Evolutionary conservation across 805 yeast genomes (phyloP).

Genomic region (Wickerhamia fluorescens): DNA sequence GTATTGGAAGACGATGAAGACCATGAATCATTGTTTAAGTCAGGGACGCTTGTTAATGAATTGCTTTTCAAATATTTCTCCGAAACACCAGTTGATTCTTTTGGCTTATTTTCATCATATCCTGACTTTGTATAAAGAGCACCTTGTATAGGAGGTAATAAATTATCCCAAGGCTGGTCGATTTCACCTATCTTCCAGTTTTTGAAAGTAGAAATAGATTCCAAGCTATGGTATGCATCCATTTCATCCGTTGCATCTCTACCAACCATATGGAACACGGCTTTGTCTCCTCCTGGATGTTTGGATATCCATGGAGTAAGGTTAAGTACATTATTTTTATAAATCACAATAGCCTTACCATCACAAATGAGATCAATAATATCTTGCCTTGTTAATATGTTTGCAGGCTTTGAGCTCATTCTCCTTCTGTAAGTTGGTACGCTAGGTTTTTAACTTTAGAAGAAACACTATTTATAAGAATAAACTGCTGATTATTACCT

Average conservation of each 20-base stretch:
- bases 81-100: constrained; percentile 9
- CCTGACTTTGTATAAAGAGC: constrained; percentile 32
- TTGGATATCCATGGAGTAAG: constrained; percentile 61
- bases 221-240: constrained; percentile 70
- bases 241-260: constrained; percentile 89
- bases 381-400: constrained; percentile 20
- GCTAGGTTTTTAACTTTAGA: too few relatives aligned
- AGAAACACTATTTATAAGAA: too few relatives aligned
- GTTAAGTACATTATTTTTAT: constrained; percentile 51
- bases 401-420: background rate
- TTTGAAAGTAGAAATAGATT: constrained; percentile 44
- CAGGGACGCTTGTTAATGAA: background rate
- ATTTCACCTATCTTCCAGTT: constrained; percentile 61
- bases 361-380: constrained; percentile 53
- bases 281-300: constrained; percentile 90
- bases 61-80: background rate
- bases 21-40: background rate
- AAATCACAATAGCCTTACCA: constrained; percentile 69
- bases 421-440: too few relatives aligned
- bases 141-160: constrained; percentile 87
- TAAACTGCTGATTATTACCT: too few relatives aligned
- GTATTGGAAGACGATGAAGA: constrained; percentile 10
- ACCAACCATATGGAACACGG: constrained; percentile 79
- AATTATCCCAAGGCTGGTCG: constrained; percentile 59
- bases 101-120: background rate